A percentile compares a stretch with the other conserved stretches of the same genome.
Conservation (phyloP, 1,284 basidiomycete species). For the Ustilago lituana region DNA sequence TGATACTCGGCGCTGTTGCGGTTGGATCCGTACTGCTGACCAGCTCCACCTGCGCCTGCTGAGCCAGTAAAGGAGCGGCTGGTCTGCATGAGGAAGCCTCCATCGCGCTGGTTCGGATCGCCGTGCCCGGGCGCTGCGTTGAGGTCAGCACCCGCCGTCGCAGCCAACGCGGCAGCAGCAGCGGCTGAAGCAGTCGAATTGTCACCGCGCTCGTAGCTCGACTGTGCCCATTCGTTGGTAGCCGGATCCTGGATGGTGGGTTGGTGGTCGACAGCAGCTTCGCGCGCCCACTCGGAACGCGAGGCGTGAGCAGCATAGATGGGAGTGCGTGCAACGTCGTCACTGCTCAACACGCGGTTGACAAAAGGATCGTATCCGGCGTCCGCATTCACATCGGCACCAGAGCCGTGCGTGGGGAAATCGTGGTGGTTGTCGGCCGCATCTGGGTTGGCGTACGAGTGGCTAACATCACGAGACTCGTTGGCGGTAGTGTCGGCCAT, state of each 20-base stretch:
- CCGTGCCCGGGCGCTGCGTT: conserved; percentile 38
- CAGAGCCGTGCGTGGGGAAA: conserved; percentile 9
- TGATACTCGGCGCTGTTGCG: conserved; percentile 42
- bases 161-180: conserved; percentile 45
- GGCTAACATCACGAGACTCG: conserved; percentile 20
- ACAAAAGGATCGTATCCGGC: conserved; percentile 28
- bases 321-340: conserved; percentile 36
- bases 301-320: conserved; percentile 51
- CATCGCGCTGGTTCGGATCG: conserved; percentile 21
- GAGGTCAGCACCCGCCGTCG: conserved; percentile 37
- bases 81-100: conserved; percentile 44
- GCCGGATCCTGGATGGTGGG: conserved; percentile 11
- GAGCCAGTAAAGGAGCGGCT: conserved; percentile 28
- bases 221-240: conserved; percentile 39
- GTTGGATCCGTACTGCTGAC: conserved; percentile 25
- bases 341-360: conserved; percentile 14
- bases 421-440: conserved; percentile 16
- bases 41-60: conserved; percentile 4
- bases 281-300: conserved; percentile 36
- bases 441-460: conserved; percentile 21
- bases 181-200: conserved; percentile 27
- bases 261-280: conserved; percentile 7
- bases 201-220: conserved; percentile 26
- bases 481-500: conserved; percentile 30
- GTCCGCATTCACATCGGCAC: conserved; percentile 15